Percentiles rank a stretch among this genome's conserved stretches.
phyloP scores from a whole-genome alignment of 352 stramenopile genomes.

The Phytophthora cajani region DNA sequence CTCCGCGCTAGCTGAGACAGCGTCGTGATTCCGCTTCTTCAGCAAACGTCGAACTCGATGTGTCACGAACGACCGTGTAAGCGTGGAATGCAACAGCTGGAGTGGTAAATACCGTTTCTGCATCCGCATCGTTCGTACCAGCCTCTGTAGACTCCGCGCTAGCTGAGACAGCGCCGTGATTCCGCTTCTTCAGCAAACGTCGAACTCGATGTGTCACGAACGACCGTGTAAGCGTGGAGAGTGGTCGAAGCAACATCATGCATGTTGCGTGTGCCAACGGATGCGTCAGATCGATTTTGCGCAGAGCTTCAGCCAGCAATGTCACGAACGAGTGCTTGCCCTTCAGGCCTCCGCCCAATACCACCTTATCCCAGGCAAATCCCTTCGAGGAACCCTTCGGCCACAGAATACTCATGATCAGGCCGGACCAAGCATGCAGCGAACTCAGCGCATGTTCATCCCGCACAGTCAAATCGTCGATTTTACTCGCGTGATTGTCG shows the following conservation, averaged over 20 bases:
- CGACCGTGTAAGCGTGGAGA: constrained; percentile 80
- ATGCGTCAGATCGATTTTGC: constrained; percentile 81
- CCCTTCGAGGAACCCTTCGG: constrained; percentile 78
- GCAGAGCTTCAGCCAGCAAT: constrained; percentile 74
- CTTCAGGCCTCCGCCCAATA: constrained; percentile 67
- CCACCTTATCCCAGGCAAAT: constrained; percentile 84
- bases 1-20: constrained; percentile 2
- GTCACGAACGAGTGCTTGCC: constrained; percentile 83
- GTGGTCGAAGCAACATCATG: constrained; percentile 79
- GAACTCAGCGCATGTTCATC: constrained; percentile 77
- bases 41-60: constrained; percentile 71
- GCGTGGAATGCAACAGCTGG: constrained; percentile 3
- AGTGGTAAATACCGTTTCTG: background rate
- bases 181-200: constrained; percentile 71
- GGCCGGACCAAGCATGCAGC: constrained; percentile 83
- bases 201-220: constrained; percentile 82
- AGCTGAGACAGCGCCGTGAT: constrained; percentile 14
- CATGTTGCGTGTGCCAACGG: constrained; percentile 78
- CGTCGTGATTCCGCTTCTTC: constrained; percentile 56
- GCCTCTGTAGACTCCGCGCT: constrained; percentile 1
- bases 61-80: constrained; percentile 81
- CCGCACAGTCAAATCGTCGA: constrained; percentile 50
- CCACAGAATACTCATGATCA: constrained; percentile 91
- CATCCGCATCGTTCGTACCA: background rate
- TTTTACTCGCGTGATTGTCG: constrained; percentile 7